Evolutionary conservation across 345 rosid species (phyloP).

Genomic region (Brassica nigra): DNA sequence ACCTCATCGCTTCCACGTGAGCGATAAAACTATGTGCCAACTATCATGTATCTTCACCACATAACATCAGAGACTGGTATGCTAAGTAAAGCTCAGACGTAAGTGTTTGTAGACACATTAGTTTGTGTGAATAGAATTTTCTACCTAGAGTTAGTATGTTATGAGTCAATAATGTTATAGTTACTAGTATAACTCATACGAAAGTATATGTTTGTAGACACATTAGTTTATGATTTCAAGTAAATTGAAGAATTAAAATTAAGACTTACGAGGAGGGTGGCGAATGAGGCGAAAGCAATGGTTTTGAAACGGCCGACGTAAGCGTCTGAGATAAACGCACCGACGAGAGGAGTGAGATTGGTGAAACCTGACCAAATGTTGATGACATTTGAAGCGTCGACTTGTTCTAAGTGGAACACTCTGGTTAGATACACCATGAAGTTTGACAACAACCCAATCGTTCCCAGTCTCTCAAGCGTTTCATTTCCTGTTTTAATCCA

Average conservation of each 20-base stretch:
- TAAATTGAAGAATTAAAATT: background rate
- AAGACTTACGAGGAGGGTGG: slow-evolving; percentile 57
- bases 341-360: slow-evolving; percentile 62
- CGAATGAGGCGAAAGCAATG: slow-evolving; percentile 55
- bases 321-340: slow-evolving; percentile 68
- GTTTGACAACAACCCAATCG: slow-evolving; percentile 59
- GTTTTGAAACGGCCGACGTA: slow-evolving; percentile 60
- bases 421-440: slow-evolving; percentile 65
- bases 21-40: slow-evolving; percentile 22
- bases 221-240: background rate
- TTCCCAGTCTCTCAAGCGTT: slow-evolving; percentile 74
- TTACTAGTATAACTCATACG: background rate
- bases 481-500: slow-evolving; percentile 56
- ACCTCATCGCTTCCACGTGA: slow-evolving; percentile 21
- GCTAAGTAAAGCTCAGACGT: background rate
- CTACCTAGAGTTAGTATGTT: slow-evolving; percentile 12
- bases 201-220: slow-evolving; percentile 1
- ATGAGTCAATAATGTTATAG: background rate
- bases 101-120: background rate
- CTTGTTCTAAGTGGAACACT: slow-evolving; percentile 62
- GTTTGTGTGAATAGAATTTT: background rate
- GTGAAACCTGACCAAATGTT: slow-evolving; percentile 66
- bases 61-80: background rate
- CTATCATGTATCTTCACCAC: slow-evolving; percentile 31
- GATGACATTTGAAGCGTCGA: slow-evolving; percentile 52